Evolutionary conservation across 2,329 filamentous ascomycete species (phyloP).

Genomic region (Chrysoporthe puriensis): DNA sequence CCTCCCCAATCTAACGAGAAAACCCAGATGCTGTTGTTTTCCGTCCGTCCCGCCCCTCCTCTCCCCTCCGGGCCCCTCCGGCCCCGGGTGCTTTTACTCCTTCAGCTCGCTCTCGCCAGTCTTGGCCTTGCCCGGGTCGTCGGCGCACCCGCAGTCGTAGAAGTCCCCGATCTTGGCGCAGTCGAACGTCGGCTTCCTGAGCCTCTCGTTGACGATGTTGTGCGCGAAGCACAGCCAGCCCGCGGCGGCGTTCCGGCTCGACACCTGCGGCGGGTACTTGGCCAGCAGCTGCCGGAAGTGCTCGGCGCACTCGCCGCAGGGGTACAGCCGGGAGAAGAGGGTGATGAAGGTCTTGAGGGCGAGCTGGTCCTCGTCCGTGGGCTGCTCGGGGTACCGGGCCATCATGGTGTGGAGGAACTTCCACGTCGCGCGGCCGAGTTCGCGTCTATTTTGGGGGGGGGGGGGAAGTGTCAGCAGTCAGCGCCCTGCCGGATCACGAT

Average conservation of each 20-base stretch:
- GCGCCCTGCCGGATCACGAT: no score
- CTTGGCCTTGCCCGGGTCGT: slow-evolving; percentile 56
- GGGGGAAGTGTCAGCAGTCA: background rate
- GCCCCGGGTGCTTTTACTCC: slow-evolving; percentile 16
- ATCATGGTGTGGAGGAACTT: slow-evolving; percentile 74
- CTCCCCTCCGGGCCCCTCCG: no score
- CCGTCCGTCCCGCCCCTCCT: background rate
- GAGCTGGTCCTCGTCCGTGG: slow-evolving; percentile 63
- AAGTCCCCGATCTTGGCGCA: slow-evolving; percentile 71
- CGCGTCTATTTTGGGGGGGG: slow-evolving; percentile 48
- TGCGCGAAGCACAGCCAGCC: slow-evolving; percentile 72
- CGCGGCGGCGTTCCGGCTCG: slow-evolving; percentile 64
- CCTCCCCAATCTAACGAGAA: background rate
- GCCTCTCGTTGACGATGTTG: slow-evolving; percentile 67
- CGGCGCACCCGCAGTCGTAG: slow-evolving; percentile 73
- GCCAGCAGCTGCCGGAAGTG: slow-evolving; percentile 67
- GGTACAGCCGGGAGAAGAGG: slow-evolving; percentile 70
- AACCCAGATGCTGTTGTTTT: background rate
- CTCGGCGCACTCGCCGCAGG: slow-evolving; percentile 69
- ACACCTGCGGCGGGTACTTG: slow-evolving; percentile 68
- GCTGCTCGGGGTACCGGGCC: slow-evolving; percentile 69
- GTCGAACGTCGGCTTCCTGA: slow-evolving; percentile 66
- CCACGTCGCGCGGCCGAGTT: slow-evolving; percentile 71
- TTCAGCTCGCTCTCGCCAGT: slow-evolving; percentile 34
- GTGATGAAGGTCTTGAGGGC: slow-evolving; percentile 68